A percentile compares a stretch with the other conserved stretches of the same genome.
Conservation (phyloP, 495 filamentous ascomycete species). For the Podospora pseudoanserina region DNA sequence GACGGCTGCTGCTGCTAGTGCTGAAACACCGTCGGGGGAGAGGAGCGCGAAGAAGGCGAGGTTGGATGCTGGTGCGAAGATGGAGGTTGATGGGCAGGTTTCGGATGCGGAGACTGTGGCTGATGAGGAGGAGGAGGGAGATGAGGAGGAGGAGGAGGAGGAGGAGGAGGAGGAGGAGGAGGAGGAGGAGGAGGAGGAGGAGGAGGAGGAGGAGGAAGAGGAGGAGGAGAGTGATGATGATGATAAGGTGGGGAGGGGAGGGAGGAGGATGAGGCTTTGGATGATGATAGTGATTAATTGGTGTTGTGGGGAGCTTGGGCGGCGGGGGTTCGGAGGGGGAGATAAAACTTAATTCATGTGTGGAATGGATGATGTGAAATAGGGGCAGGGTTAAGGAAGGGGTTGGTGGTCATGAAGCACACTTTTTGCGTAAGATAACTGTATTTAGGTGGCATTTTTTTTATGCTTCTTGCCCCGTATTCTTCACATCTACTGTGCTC, state of each 20-base stretch:
- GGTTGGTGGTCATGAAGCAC: neutral
- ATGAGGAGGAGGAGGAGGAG: conserved; percentile 54
- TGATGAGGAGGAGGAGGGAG: conserved; percentile 51
- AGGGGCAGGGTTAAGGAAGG: neutral
- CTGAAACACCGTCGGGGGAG: conserved; percentile 1
- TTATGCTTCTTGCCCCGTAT: neutral
- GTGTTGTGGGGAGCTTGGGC: neutral
- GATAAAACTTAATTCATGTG: neutral
- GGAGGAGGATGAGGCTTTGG: conserved; percentile 64
- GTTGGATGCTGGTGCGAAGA: conserved; percentile 33
- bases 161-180: conserved; percentile 45
- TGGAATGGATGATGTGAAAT: neutral
- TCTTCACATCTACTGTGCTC: too few relatives aligned
- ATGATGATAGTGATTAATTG: conserved; percentile 54
- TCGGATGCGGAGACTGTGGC: conserved; percentile 51
- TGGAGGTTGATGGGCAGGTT: conserved; percentile 41
- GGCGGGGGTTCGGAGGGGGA: neutral
- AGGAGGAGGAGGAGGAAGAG: conserved; percentile 43
- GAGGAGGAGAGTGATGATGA: conserved; percentile 28
- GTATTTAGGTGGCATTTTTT: neutral
- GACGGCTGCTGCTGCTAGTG: neutral
- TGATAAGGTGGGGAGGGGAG: conserved; percentile 41
- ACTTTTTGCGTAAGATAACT: neutral
- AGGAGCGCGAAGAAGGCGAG: conserved; percentile 41
- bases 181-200: conserved; percentile 44